Percentiles rank a stretch among this genome's conserved stretches.
phyloP scores from a whole-genome alignment of 2,329 filamentous ascomycete species.

The Trichoderma afroharzianum region DNA sequence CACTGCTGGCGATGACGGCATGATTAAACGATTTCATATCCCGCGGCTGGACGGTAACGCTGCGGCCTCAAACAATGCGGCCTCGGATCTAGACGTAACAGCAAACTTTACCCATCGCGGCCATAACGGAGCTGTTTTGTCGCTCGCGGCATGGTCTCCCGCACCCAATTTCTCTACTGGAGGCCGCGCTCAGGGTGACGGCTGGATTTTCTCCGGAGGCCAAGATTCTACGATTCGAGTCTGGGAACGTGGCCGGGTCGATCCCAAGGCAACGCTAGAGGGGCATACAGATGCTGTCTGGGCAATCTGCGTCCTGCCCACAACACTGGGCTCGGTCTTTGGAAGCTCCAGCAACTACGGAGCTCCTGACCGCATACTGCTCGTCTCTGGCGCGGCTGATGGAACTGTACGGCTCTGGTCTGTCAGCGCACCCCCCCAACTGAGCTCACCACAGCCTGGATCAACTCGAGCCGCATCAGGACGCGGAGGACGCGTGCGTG shows the following conservation, averaged over 20 bases:
- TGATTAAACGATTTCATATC: constrained; percentile 95
- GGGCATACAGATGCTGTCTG: constrained; percentile 95
- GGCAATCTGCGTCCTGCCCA: constrained; percentile 88
- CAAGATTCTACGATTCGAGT: constrained; percentile 91
- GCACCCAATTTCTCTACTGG: constrained; percentile 86
- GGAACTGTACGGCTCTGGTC: constrained; percentile 92
- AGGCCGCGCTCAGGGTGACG: constrained; percentile 82
- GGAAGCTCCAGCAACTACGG: constrained; percentile 72
- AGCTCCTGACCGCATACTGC: constrained; percentile 76
- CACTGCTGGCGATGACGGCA: constrained; percentile 90
- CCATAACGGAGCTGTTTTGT: constrained; percentile 86
- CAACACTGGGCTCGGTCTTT: constrained; percentile 76
- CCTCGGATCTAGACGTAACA: constrained; percentile 81
- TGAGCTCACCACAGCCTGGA: constrained; percentile 74
- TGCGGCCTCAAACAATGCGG: constrained; percentile 44
- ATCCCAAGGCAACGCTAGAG: constrained; percentile 90
- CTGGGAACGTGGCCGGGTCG: constrained; percentile 91
- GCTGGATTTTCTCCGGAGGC: constrained; percentile 97
- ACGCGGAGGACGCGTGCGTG: constrained; percentile 70
- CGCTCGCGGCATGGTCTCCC: constrained; percentile 79
- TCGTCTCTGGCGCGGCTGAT: constrained; percentile 90
- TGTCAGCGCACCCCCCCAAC: constrained; percentile 82
- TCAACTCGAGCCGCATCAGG: constrained; percentile 53
- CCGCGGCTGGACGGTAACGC: constrained; percentile 67
- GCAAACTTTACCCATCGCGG: constrained; percentile 95